Base-by-base conservation (phyloP, 2,329 filamentous ascomycete genomes). In the Beauveria rudraprayagi region DNA sequence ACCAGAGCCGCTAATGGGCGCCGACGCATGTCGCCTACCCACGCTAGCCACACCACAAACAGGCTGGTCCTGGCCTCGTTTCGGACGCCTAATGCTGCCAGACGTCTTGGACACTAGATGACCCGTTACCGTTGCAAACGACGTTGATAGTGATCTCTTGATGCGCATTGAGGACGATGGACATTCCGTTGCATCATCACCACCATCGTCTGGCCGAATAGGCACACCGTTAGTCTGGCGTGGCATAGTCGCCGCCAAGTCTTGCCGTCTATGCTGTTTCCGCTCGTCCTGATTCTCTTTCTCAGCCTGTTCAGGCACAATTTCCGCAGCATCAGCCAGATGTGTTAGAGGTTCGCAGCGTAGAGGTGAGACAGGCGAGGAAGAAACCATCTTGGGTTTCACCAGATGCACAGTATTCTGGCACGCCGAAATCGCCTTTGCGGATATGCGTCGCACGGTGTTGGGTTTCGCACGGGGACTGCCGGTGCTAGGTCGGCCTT, bases 111-210 rank as follows among this genome's bases (percentile, higher is more conserved):
- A 73, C 64, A 85, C 80, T 83, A 83, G 86, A 55, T 74, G 80
- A 55, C 74, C 76, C 17, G 83, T 78, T 1, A 56, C 61, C 6
- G 83, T 82, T 63, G 77, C 77, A 63, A 87, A 83, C 60, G 84
- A 82, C 77, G 84, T 80, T 17, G 85, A 86, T 28, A 83, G 73
- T 17, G 84, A 85, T 62, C 81, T 78, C 59, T 76, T 77, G 14
- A 80, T 73, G 56, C 71, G 75, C 66, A 77, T 79, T 8, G 77
- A 74, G 2, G 77, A 76, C 1, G 57, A 54, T 7, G 76, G 77
- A 30, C 71, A 71, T 43, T 78, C 75, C 2, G 71, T 68, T 1
- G 73, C 67, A 62, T 68, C 60, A 34, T 34, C 47, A 34, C 63
- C 62, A 11, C 64, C 56, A 40, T 22, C 41, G 10, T 54, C 43